Base-by-base conservation (phyloP, 148 eudicot species). In the Spergularia bocconei region DNA sequence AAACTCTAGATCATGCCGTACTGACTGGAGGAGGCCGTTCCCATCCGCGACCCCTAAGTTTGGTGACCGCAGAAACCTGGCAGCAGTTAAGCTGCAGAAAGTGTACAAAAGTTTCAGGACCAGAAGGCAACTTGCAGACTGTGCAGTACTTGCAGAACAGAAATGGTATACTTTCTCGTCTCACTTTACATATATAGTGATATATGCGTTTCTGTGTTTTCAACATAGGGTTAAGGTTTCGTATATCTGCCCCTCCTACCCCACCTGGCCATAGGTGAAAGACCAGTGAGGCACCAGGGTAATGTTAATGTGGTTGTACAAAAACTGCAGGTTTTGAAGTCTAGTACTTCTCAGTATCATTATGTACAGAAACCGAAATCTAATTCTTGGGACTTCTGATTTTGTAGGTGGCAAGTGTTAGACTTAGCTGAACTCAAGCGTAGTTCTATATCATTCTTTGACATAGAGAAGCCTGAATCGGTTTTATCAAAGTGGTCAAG, bases 121-220 rank as follows among this genome's bases (percentile, higher is more conserved):
- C 6, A 80, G 91, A 77, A 82, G 91, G 70, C 82, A 84, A 68
- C 77, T 88, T 47, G 91, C 91, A 11, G 91, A 88, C 52, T 88
- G 89, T 79, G 91, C 91, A 38, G 91, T 88, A 64, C 80, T 88
- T 67, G 82, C 87, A 59, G 91, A 87, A 79, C 90, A 88, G 64
- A 84, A 80, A 77, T 86, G 88, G 89, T 76, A 72, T 20, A 23
- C 56, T 21, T 69, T 14, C 57, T 47, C 15, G 33, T 9, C 54
- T 63, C 7, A 11, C 1, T 11, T 16, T 3, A 29, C 17, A 9
- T 12, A n/a, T n/a, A n/a, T n/a, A 10, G 58, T 21, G 11, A 11
- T 16, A 33, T 15, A 63, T 17, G 44, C 19, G 4, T 56, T 19
- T 56, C 60, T 14, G 60, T 19, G 20, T 14, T 16, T 56, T 56